Base-by-base conservation (phyloP, 1,139 yeast genomes). In the Candida glucosophila region DNA sequence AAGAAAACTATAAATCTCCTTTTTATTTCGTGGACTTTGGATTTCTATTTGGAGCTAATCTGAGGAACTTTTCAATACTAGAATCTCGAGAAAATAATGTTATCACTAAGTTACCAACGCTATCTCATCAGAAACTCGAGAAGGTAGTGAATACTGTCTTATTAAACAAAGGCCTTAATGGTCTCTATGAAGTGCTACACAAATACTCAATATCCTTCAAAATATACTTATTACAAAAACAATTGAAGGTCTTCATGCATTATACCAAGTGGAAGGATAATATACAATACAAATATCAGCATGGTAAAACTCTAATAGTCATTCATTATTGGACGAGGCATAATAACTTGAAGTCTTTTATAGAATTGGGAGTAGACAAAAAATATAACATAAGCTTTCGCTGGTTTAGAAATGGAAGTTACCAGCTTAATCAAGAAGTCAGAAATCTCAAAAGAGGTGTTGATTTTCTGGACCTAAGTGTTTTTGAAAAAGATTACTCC, bases 1-100 rank as follows among this genome's bases (percentile, higher is more conserved):
- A 43, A 5, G 66, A 59, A 14, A 57, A 59, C 37, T 35, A 33
- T 17, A 48, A 51, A 26, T 72, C 86, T 0, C 88, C 88, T 8
- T 78, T 80, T 40, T 78, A 76, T 43, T 64, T 80, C 37, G 81
- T 90, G 17, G 92, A 83, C 46, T 80, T 86, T 50, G 65, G 73
- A 31, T 73, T 85, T 33, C 56, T 69, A 4, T 73, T 77, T 37
- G 70, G 70, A 3, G 54, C 67, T 19, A 55, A 55, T 34, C 60
- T 57, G 1, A 61, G 55, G 29, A 49, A 54, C 2, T 37, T 46
- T 8, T 37, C 59, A 22, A 56, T 56, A 22, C 50, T 61, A 17
- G 55, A 52, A 30, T 39, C 37, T 17, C 47, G 47, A 29, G 9
- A 17, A 6, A 40, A 44, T 26, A 44, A 46, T 20, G 41, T 52